phyloP scores from a whole-genome alignment of 352 stramenopile genomes.

The Saprolegnia parasitica region DNA sequence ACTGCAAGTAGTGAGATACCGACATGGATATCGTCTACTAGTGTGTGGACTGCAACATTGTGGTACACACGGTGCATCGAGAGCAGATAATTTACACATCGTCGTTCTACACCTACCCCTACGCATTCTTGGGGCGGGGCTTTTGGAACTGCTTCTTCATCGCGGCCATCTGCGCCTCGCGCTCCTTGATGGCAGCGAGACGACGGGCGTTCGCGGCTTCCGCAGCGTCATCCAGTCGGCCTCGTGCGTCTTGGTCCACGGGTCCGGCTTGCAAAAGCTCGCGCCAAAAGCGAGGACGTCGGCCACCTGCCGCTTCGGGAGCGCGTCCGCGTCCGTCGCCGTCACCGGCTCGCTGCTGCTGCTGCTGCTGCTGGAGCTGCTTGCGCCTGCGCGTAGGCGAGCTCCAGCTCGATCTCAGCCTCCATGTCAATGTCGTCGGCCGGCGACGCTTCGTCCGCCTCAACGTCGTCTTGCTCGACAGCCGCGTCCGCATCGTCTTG shows the following conservation, averaged over 20 bases:
- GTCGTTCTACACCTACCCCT: too few species aligned
- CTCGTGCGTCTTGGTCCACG: conserved; percentile 31
- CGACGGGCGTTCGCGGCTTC: conserved; percentile 73
- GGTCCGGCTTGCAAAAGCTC: conserved; percentile 39
- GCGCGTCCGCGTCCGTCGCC: conserved; percentile 36
- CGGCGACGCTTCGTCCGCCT: conserved; percentile 22
- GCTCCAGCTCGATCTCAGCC: conserved; percentile 30
- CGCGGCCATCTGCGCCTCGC: conserved; percentile 64
- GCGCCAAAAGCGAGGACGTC: conserved; percentile 63
- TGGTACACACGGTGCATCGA: too few species aligned
- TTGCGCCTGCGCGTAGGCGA: conserved; percentile 25
- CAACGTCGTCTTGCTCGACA: conserved; percentile 20
- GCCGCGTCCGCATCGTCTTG: not conserved
- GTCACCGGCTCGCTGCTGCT: conserved; percentile 31
- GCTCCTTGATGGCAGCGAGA: conserved; percentile 58
- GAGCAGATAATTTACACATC: too few species aligned
- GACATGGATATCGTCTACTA: too few species aligned
- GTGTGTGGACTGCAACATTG: too few species aligned
- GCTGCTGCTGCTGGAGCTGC: conserved; percentile 1
- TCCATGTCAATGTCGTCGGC: conserved; percentile 21
- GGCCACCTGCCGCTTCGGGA: conserved; percentile 37
- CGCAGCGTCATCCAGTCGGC: conserved; percentile 50
- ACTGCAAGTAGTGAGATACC: too few species aligned
- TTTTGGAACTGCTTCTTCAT: conserved; percentile 39
- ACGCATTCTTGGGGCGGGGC: too few species aligned